Conservation (phyloP, 345 rosid genomes). For the Aethionema arabicum region DNA sequence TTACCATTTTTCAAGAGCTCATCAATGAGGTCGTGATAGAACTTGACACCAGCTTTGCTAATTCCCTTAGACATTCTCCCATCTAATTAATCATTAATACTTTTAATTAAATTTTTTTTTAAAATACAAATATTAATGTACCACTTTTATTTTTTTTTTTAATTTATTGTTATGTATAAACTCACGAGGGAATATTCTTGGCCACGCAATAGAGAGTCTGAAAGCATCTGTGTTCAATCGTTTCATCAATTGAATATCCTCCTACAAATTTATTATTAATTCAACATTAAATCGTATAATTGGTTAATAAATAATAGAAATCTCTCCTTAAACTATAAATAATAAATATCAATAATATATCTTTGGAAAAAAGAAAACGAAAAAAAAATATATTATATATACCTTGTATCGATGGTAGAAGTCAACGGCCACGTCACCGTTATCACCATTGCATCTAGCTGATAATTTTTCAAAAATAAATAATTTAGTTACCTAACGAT, state of each 20-base stretch:
- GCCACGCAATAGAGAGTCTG: slow-evolving; percentile 49
- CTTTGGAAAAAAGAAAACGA: no score
- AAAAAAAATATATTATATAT: no score
- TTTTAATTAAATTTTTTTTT: neutral
- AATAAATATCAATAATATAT: no score
- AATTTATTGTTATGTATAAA: neutral
- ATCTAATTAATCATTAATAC: slow-evolving; percentile 4
- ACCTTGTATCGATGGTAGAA: slow-evolving; percentile 39
- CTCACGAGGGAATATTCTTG: slow-evolving; percentile 42
- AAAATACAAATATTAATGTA: neutral
- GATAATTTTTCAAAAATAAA: neutral
- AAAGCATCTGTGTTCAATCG: slow-evolving; percentile 35
- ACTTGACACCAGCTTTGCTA: slow-evolving; percentile 39
- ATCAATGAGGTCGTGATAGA: slow-evolving; percentile 45
- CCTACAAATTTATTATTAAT: slow-evolving; percentile 18
- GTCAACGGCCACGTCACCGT: slow-evolving; percentile 27
- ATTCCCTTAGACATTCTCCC: slow-evolving; percentile 42
- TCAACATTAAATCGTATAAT: no score
- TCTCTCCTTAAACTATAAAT: neutral
- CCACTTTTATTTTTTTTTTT: neutral
- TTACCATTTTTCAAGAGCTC: slow-evolving; percentile 37
- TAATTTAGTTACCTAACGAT: neutral
- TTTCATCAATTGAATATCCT: slow-evolving; percentile 34
- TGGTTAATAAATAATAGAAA: neutral
- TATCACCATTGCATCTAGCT: neutral